Conservation (phyloP, 257 asterid species). For the Gentiana dahurica region DNA sequence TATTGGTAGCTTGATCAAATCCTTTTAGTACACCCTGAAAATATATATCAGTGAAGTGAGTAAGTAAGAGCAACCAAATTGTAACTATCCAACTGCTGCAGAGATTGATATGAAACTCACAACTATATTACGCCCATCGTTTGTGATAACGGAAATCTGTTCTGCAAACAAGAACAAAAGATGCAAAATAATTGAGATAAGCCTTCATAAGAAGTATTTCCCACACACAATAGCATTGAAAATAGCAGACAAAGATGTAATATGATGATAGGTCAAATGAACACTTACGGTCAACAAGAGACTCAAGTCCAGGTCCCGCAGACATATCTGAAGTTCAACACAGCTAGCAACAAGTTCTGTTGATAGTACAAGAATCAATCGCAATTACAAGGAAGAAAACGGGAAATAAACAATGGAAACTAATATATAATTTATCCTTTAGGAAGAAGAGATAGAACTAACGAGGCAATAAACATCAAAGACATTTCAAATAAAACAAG, state of each 20-base stretch:
- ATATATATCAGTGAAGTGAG: slow-evolving; percentile 4
- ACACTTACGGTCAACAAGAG: slow-evolving; percentile 48
- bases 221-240: neutral
- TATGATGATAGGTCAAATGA: neutral
- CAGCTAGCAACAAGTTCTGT: slow-evolving; percentile 1
- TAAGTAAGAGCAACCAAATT: slow-evolving; percentile 5
- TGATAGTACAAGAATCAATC: neutral
- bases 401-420: too few species aligned
- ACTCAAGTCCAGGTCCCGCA: slow-evolving; percentile 62
- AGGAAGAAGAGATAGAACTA: too few species aligned
- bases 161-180: slow-evolving; percentile 34
- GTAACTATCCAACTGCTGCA: neutral
- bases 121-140: slow-evolving; percentile 93
- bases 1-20: slow-evolving; percentile 91
- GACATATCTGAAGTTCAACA: slow-evolving; percentile 28
- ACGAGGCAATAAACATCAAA: too few species aligned
- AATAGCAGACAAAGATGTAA: neutral
- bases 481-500: too few species aligned
- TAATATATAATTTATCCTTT: too few species aligned
- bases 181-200: slow-evolving; percentile 2
- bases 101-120: slow-evolving; percentile 32
- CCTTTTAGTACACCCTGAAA: slow-evolving; percentile 86
- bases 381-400: too few species aligned
- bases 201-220: neutral
- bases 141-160: slow-evolving; percentile 77